Evolutionary conservation across 2,329 filamentous ascomycete species (phyloP).

Genomic region (Talaromyces sp.): DNA sequence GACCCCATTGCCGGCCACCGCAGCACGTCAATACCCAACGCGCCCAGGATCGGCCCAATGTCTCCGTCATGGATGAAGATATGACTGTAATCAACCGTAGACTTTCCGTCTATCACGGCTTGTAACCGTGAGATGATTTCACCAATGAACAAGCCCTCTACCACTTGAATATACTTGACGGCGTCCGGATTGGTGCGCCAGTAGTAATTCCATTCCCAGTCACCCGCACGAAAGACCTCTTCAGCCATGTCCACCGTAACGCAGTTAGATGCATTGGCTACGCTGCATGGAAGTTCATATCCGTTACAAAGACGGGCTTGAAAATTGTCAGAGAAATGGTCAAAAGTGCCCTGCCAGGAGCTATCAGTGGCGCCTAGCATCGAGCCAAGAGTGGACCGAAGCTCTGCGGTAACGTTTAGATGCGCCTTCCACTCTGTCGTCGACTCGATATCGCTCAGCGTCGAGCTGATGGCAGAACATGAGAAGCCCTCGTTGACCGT

Average conservation of each 20-base stretch:
- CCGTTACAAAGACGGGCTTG: conserved; percentile 38
- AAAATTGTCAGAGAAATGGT: conserved; percentile 39
- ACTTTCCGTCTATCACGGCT: conserved; percentile 20
- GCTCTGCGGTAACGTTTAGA: conserved; percentile 24
- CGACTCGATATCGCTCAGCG: conserved; percentile 23
- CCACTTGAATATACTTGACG: conserved; percentile 32
- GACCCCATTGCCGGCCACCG: conserved; percentile 39
- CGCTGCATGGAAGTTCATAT: conserved; percentile 31
- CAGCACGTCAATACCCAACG: conserved; percentile 30
- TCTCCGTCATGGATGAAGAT: conserved; percentile 37
- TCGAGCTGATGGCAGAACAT: conserved; percentile 22
- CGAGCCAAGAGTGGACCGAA: conserved; percentile 25
- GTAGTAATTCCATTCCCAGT: conserved; percentile 41
- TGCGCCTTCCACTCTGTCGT: conserved; percentile 33
- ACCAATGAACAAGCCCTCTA: conserved; percentile 35
- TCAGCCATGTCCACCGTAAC: conserved; percentile 29
- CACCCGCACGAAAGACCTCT: conserved; percentile 36
- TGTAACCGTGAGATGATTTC: conserved; percentile 30
- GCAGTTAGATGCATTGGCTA: conserved; percentile 23
- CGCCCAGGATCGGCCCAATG: conserved; percentile 31
- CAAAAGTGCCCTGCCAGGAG: conserved; percentile 32
- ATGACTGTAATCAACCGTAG: conserved; percentile 28
- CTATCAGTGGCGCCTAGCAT: conserved; percentile 27
- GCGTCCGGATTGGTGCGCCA: conserved; percentile 32
- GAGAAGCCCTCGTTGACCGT: conserved; percentile 33